These are phyloP conservation scores for Sporothrix dimorphospora DNA, from an alignment of 2,329 filamentous ascomycete species.

Conservation along the genomic window DNA sequence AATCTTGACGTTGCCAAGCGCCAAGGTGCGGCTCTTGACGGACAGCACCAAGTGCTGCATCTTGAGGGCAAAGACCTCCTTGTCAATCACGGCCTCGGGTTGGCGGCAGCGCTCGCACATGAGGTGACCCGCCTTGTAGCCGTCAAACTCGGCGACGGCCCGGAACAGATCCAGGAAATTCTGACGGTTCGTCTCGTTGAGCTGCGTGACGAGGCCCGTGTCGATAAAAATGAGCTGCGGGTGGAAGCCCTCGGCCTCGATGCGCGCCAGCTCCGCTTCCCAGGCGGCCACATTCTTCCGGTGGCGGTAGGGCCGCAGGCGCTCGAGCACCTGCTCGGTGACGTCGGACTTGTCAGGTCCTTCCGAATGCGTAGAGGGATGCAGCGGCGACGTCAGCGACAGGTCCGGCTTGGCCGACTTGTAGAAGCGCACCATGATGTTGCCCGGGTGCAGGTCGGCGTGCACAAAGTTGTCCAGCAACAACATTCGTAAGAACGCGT, in stretches of 20 bases:
- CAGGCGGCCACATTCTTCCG: slow-evolving; percentile 68
- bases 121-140: slow-evolving; percentile 89
- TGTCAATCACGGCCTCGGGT: slow-evolving; percentile 83
- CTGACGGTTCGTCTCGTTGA: slow-evolving; percentile 80
- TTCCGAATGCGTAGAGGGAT: slow-evolving; percentile 29
- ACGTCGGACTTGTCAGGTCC: slow-evolving; percentile 61
- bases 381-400: slow-evolving; percentile 25
- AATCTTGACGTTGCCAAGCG: slow-evolving; percentile 92
- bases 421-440: slow-evolving; percentile 99
- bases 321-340: slow-evolving; percentile 81
- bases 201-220: slow-evolving; percentile 90
- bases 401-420: slow-evolving; percentile 74
- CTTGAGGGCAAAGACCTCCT: slow-evolving; percentile 88
- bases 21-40: slow-evolving; percentile 88
- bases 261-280: slow-evolving; percentile 71
- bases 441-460: slow-evolving; percentile 93
- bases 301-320: slow-evolving; percentile 72
- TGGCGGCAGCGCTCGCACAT: slow-evolving; percentile 97
- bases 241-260: slow-evolving; percentile 85
- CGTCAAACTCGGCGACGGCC: slow-evolving; percentile 93
- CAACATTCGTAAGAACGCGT: slow-evolving; percentile 95
- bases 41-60: slow-evolving; percentile 95
- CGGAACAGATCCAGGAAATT: slow-evolving; percentile 98
- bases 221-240: slow-evolving; percentile 98
- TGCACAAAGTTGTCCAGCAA: slow-evolving; percentile 98